Evolutionary conservation across 2,329 filamentous ascomycete species (phyloP).

Genomic region (Exophiala mesophila): DNA sequence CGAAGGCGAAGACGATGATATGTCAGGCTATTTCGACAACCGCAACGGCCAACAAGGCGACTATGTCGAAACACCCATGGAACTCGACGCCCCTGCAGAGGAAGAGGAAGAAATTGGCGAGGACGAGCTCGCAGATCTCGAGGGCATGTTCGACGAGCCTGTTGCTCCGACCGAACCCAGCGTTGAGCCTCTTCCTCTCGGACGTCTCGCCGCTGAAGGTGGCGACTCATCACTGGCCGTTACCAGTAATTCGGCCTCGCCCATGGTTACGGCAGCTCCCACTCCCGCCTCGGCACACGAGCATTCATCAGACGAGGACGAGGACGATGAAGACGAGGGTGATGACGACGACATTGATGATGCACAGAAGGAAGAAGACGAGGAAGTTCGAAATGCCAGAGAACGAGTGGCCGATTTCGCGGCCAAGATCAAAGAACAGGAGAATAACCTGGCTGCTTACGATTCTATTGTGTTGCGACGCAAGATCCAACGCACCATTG

Average conservation of each 20-base stretch:
- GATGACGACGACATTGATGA: constrained; percentile 41
- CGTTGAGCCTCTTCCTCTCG: constrained; percentile 16
- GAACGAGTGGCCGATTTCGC: constrained; percentile 43
- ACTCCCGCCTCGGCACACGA: constrained; percentile 23
- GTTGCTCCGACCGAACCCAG: constrained; percentile 13
- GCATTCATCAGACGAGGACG: constrained; percentile 29
- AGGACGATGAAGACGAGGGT: constrained; percentile 35
- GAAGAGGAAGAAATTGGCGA: constrained; percentile 30
- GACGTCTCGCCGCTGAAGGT: constrained; percentile 25
- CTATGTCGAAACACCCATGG: constrained; percentile 13
- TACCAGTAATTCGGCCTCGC: constrained; percentile 26
- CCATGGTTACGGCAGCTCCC: constrained; percentile 25
- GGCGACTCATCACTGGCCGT: constrained; percentile 26
- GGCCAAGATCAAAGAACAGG: constrained; percentile 41
- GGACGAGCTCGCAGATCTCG: constrained; percentile 31
- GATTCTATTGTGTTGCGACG: constrained; percentile 28
- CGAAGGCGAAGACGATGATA: constrained; percentile 36
- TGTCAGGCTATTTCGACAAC: constrained; percentile 29
- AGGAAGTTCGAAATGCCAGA: constrained; percentile 32
- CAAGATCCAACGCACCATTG: constrained; percentile 41
- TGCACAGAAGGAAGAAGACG: constrained; percentile 39
- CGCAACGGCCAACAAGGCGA: constrained; percentile 34
- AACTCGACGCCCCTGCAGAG: constrained; percentile 24
- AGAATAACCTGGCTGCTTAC: constrained; percentile 30
- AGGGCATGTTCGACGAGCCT: constrained; percentile 32